phyloP scores from a whole-genome alignment of 768 basidiomycete genomes.

The Lactarius deliciosus region DNA sequence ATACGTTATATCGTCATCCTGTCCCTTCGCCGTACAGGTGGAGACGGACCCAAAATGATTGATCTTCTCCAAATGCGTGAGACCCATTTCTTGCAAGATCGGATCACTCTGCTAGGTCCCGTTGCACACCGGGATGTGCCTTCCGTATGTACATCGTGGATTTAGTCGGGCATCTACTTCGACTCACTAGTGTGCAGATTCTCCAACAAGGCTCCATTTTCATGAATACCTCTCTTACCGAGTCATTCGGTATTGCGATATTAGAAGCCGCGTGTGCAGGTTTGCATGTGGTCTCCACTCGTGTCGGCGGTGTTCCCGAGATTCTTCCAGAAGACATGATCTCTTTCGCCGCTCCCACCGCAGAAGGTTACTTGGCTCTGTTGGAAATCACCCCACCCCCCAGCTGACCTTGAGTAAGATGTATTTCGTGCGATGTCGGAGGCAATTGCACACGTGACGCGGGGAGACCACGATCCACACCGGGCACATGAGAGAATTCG shows the following conservation, averaged over 20 bases:
- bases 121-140: slow-evolving; percentile 82
- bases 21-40: slow-evolving; percentile 51
- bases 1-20: slow-evolving; percentile 1
- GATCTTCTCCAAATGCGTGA: slow-evolving; percentile 96
- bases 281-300: slow-evolving; percentile 89
- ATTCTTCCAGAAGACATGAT: slow-evolving; percentile 94
- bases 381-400: not conserved
- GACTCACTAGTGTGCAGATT: slow-evolving; percentile 49
- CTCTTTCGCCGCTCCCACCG: slow-evolving; percentile 90
- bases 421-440: slow-evolving; percentile 80
- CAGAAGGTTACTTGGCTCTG: slow-evolving; percentile 61
- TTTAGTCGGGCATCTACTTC: not conserved
- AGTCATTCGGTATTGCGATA: slow-evolving; percentile 96
- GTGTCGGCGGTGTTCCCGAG: slow-evolving; percentile 94
- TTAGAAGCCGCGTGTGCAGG: slow-evolving; percentile 96
- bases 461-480: slow-evolving; percentile 70
- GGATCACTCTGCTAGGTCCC: slow-evolving; percentile 85
- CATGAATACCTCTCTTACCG: slow-evolving; percentile 93
- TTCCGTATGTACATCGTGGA: slow-evolving; percentile 39
- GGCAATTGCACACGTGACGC: slow-evolving; percentile 68
- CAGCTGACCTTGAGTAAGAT: slow-evolving; percentile 47
- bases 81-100: slow-evolving; percentile 83
- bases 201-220: slow-evolving; percentile 85
- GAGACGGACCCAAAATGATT: slow-evolving; percentile 93
- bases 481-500: slow-evolving; percentile 75